phyloP scores from a whole-genome alignment of 495 filamentous ascomycete genomes.

The Penicillium dipodomyicola region DNA sequence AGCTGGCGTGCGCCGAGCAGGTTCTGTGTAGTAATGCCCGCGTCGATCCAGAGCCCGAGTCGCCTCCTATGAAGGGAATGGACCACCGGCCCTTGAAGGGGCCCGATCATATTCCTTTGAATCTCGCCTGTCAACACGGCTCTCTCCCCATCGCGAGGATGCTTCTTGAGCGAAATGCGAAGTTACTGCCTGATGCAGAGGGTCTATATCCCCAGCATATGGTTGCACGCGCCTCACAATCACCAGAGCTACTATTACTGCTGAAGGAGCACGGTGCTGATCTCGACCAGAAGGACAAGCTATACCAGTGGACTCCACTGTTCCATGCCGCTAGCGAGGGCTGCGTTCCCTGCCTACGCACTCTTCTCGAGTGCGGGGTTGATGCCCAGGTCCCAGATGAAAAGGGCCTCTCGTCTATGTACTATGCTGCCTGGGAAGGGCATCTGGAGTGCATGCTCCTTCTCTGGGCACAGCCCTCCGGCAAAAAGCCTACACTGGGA shows the following conservation, averaged over 20 bases:
- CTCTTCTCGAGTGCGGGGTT: conserved; percentile 71
- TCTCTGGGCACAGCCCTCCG: conserved; percentile 56
- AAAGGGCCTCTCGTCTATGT: conserved; percentile 90
- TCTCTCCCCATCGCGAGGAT: conserved; percentile 78
- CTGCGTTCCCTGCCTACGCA: conserved; percentile 79
- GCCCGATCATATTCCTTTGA: conserved; percentile 89
- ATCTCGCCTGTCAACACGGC: conserved; percentile 90
- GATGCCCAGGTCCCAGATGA: conserved; percentile 78
- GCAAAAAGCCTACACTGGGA: conserved; percentile 23
- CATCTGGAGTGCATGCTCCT: conserved; percentile 92
- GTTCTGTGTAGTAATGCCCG: conserved; percentile 71
- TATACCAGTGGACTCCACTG: conserved; percentile 95
- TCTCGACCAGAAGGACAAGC: conserved; percentile 85
- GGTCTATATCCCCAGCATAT: conserved; percentile 97
- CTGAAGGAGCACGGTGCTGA: conserved; percentile 87
- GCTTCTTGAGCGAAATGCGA: conserved; percentile 72
- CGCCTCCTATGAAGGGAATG: not conserved
- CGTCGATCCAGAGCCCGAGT: conserved; percentile 66
- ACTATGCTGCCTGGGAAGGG: conserved; percentile 98
- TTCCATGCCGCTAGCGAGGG: conserved; percentile 97
- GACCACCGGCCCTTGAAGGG: conserved; percentile 36
- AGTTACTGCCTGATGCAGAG: conserved; percentile 86
- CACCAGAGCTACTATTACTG: conserved; percentile 70
- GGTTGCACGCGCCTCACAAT: conserved; percentile 85
- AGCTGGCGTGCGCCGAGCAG: conserved; percentile 71